Conservation (phyloP, 768 basidiomycete species). For the Hygrophoropsis aurantiaca region DNA sequence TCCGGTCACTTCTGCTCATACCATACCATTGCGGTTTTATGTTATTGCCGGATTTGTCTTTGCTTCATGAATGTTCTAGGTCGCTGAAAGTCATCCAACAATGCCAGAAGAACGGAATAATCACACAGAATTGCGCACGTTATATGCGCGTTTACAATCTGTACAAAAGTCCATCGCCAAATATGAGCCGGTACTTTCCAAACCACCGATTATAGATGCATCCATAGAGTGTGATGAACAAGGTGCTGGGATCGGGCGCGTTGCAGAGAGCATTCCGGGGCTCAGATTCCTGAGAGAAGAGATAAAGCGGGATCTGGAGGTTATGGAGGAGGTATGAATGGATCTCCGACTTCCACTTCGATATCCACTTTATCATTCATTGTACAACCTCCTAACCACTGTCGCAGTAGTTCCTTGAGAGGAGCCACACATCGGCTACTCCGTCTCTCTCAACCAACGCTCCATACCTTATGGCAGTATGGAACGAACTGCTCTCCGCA, state of each 20-base stretch:
- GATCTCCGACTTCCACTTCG: not conserved
- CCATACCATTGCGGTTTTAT: too few relatives aligned
- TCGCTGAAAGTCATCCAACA: too few relatives aligned
- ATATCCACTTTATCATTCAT: too few relatives aligned
- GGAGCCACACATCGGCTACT: constrained; percentile 34
- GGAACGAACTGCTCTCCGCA: constrained; percentile 72
- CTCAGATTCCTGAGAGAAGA: constrained; percentile 40
- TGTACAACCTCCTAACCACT: constrained; percentile 8
- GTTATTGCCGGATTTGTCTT: too few relatives aligned
- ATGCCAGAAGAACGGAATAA: too few relatives aligned
- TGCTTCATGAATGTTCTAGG: too few relatives aligned
- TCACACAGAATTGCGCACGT: constrained; percentile 6
- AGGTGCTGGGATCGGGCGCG: not conserved
- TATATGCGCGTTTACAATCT: constrained; percentile 14
- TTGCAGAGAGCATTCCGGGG: constrained; percentile 33
- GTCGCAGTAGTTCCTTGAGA: constrained; percentile 62
- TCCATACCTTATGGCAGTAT: constrained; percentile 77
- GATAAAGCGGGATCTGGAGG: constrained; percentile 43
- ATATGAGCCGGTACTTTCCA: constrained; percentile 20
- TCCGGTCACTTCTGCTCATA: too few relatives aligned
- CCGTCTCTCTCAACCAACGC: constrained; percentile 72
- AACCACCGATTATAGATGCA: constrained; percentile 36
- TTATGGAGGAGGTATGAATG: constrained; percentile 36
- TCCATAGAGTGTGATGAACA: constrained; percentile 16
- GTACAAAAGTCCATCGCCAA: constrained; percentile 23